phyloP scores from a whole-genome alignment of 768 basidiomycete genomes.

The Scleroderma bovista region DNA sequence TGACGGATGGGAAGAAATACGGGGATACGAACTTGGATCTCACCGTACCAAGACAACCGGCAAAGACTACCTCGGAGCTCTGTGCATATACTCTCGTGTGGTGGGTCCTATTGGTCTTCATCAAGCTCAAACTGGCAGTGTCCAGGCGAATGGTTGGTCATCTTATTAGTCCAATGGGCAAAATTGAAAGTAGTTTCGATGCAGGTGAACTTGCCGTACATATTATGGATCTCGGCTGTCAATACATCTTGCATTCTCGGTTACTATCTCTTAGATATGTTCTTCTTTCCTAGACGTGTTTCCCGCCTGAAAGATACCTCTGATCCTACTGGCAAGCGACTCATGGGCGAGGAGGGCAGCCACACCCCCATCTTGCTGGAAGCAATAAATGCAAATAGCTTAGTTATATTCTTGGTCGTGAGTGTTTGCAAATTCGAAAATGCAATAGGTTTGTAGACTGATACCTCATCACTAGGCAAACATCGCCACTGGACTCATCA shows the following conservation, averaged over 20 bases:
- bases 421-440: slow-evolving; percentile 24
- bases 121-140: slow-evolving; percentile 35
- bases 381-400: slow-evolving; percentile 77
- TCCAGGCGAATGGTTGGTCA: slow-evolving; percentile 58
- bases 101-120: slow-evolving; percentile 56
- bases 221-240: slow-evolving; percentile 85
- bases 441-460: neutral
- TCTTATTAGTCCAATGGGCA: neutral
- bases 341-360: slow-evolving; percentile 20
- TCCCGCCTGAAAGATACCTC: slow-evolving; percentile 19
- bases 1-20: slow-evolving; percentile 5
- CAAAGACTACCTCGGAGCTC: slow-evolving; percentile 72
- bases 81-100: slow-evolving; percentile 72
- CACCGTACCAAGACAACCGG: slow-evolving; percentile 48
- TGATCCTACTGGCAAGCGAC: slow-evolving; percentile 19
- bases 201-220: slow-evolving; percentile 85
- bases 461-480: slow-evolving; percentile 58
- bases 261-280: slow-evolving; percentile 73
- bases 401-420: slow-evolving; percentile 78
- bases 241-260: slow-evolving; percentile 81
- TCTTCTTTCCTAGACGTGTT: slow-evolving; percentile 50
- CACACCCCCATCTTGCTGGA: slow-evolving; percentile 55
- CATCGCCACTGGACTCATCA: slow-evolving; percentile 77
- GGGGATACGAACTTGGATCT: slow-evolving; percentile 7
- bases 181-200: neutral